Base-by-base conservation (phyloP, 73 alveolate genomes). In the Paraurostyla sp. region DNA sequence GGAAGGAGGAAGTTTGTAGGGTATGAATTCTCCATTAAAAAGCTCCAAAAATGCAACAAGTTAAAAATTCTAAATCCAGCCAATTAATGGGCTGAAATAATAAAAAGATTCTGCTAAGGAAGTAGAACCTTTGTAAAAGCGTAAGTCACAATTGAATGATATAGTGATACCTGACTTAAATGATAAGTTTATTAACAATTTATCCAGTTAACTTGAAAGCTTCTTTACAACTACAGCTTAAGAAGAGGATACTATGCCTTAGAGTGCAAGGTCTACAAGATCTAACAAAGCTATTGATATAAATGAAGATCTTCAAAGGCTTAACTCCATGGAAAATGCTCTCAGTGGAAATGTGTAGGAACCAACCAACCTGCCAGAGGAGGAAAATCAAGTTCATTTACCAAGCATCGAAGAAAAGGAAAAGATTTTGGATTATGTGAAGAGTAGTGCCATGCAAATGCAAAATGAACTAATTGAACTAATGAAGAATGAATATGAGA, bases 401-500 rank as follows among this genome's bases (percentile, higher is more conserved):
- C 30, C 29, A 27, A 3, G 4, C 52, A 50, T 73, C 27, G 18
- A 73, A 49, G 87, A 73, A 36, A 43, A 50, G 29, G 87, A 73
- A 73, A 73, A 73, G 32, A 73, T 73, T 48, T 71, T 73, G 13
- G 71, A 73, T 9, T 11, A 68, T 48, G 71, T 73, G 18, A 73
- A 73, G 32, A 73, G 27, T 50, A 50, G 30, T 48, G 87, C 71
- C 71, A 45, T 43, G 71, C 42, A 45, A 45, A 45, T 73, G 71
- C 35, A 73, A 30, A 27, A 20, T 30, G 87, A 73, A 33, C 51
- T 73, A 7, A 36, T 73, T 9, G 87, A 48, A 27, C 30, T 73
- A 50, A 73, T 73, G 87, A 50, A 73, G 49, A 45, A 73, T 45
- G 71, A 73, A 35, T 73, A 73, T 33, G 87, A 73, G 27, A 50